Evolutionary conservation across 2,329 filamentous ascomycete species (phyloP), one percentile per base, ranked within the genome.

Genomic region (Tolypocladium capitatum): DNA sequence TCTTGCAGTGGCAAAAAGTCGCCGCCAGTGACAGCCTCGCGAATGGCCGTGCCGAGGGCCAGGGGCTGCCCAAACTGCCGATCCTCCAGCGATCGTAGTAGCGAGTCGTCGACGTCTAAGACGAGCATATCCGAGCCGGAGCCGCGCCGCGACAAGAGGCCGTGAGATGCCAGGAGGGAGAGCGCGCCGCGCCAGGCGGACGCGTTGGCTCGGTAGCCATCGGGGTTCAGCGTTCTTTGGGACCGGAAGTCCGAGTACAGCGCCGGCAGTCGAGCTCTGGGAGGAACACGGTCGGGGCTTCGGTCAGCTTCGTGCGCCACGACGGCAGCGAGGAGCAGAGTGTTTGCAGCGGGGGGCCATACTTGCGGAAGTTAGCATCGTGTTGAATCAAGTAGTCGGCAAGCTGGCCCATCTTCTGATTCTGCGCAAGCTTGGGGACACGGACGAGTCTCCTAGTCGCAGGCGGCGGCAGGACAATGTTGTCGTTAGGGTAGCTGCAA

Each of bases 191-290:
- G 80, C 89, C 89, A 95, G 46, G 87, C 86, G 7, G 75, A 68
- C 38, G 87, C 72, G 62, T 95, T 95, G 40, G 88, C 86, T 20
- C 73, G 69, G 68, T 88, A 95, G 58, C 87, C 88, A 63, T 94
- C 87, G 1, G 88, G 86, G 60, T 95, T 94, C 21, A 85, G 78
- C 35, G 76, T 78, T 57, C 76, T 76, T 55, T 91, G 87, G 5
- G 78, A 67, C 34, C 80, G 73, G 60, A 95, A 94, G 63, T 95
- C 89, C 43, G 88, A 90, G 68, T 94, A 95, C 42, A 95, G 80
- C 5, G 88, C 90, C 13, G 86, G 82, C 13, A 95, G 74, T 45
- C 89, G 85, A 53, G 82, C 77, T 68, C 83, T 88, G 54, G 18
- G 24, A n/a, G 4, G 16, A 24, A 14, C 6, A 24, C 7, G 10